Evolutionary conservation across 768 basidiomycete genomes (phyloP), one percentile per base, ranked within the genome.

Genomic region (Leccinum uliginosum): DNA sequence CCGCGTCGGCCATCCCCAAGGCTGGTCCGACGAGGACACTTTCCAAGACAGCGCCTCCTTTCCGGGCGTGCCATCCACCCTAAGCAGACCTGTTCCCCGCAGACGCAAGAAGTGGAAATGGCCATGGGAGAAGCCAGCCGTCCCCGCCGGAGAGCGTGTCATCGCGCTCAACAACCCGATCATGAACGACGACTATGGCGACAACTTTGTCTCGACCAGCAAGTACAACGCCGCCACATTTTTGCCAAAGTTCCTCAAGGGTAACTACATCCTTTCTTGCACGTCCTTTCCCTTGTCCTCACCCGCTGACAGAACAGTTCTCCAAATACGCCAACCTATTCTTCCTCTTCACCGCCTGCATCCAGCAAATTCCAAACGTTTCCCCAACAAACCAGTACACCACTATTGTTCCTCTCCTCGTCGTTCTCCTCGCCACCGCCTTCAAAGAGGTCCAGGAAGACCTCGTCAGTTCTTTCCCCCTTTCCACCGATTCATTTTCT

Each of bases 321-420:
- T 94, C 92, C 45, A 93, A 97, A 83, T 98, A 98, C 70, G 96
- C 97, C 63, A 98, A 99, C 70, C 52, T 98, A 59, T 99, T 99
- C 80, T 99, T 99, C 80, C 79, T 99, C 57, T 98, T 99, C 78
- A 98, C 96, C 29, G 93, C 93, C 19, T 87, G 82, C 73, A 98
- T 98, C 50, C 96, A 98, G 67, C 97, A 99, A 76, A 94, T 99
- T 62, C 97, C 97, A 15, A 91, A 86, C 64, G 95, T 99, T 7
- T 99, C 97, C 1, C 97, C 97, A 15, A 98, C 96, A 3, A 94
- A 97, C 66, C 79, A 75, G 57, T 99, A 91, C 71, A 99, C 97
- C 2, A 99, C 97, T 8, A 95, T 99, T 69, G 89, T 77, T 0
- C 97, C 97, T 15, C 83, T 99, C 45, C 85, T 80, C 3, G 80